Evolutionary conservation across 169 alveolate genomes (phyloP).

Genomic region (Plasmodium coatneyi): DNA sequence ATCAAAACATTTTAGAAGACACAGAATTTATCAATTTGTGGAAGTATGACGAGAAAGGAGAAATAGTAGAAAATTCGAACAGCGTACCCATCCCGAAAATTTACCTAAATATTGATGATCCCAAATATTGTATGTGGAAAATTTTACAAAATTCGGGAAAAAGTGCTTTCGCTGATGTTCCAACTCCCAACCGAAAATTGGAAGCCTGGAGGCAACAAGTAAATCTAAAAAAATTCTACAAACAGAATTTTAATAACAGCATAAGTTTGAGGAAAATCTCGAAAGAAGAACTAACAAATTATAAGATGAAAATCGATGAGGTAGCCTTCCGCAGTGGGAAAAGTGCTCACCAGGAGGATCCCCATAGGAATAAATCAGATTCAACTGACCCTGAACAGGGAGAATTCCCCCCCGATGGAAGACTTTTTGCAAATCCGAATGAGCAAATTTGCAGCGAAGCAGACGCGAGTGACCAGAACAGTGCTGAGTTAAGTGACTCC

Average conservation of each 20-base stretch:
- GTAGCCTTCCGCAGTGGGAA: not conserved
- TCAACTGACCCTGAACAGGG: not conserved
- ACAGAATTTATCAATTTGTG: conserved; percentile 52
- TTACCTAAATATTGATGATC: conserved; percentile 68
- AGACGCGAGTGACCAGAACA: not conserved
- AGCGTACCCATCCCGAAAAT: conserved; percentile 61
- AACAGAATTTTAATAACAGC: conserved; percentile 65
- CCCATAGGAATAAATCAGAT: not conserved
- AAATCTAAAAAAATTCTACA: conserved; percentile 64
- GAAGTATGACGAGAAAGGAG: conserved; percentile 62
- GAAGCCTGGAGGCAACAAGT: conserved; percentile 77
- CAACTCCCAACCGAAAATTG: conserved; percentile 74
- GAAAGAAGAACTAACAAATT: conserved; percentile 53
- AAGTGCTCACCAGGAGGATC: not conserved
- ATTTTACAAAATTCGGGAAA: conserved; percentile 75
- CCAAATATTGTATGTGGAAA: conserved; percentile 66
- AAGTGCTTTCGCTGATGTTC: conserved; percentile 58
- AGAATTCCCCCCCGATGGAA: not conserved
- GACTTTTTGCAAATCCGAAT: not conserved
- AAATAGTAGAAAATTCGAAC: conserved; percentile 43
- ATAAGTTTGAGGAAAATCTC: conserved; percentile 62
- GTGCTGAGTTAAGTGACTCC: not conserved
- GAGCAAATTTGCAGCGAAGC: not conserved
- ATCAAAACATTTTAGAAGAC: conserved; percentile 61
- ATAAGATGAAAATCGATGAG: conserved; percentile 44